phyloP scores from a whole-genome alignment of 2,329 filamentous ascomycete genomes.

The Ophiostoma montium region DNA sequence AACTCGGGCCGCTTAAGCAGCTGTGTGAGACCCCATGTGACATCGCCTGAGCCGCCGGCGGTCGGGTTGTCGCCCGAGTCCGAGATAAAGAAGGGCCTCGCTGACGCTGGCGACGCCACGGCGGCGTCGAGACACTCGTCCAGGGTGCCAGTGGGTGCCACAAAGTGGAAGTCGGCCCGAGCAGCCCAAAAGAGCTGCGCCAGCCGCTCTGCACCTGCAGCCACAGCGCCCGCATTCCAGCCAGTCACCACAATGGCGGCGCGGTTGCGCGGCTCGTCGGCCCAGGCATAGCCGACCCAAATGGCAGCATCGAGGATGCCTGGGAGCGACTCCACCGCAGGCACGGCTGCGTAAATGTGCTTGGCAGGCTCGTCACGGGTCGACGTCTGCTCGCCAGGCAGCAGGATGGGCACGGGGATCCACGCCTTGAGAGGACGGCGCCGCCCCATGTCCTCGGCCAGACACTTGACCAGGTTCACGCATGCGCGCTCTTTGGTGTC shows the following conservation, averaged over 20 bases:
- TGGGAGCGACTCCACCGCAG: constrained; percentile 25
- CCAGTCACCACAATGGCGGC: constrained; percentile 36
- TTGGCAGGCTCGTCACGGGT: constrained; percentile 37
- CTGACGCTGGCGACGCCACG: constrained; percentile 20
- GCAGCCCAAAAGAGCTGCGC: constrained; percentile 33
- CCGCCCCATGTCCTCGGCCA: constrained; percentile 13
- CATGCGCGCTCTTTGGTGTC: constrained; percentile 39
- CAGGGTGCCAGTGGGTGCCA: constrained; percentile 34
- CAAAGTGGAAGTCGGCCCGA: constrained; percentile 33
- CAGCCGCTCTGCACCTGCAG: constrained; percentile 28
- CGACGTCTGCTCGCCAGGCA: constrained; percentile 41
- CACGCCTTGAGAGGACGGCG: constrained; percentile 35
- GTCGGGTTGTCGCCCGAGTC: constrained; percentile 43
- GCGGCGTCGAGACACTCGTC: constrained; percentile 32
- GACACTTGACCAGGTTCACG: constrained; percentile 29
- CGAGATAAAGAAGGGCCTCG: constrained; percentile 36
- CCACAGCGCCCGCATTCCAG: constrained; percentile 28
- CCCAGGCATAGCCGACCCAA: constrained; percentile 44
- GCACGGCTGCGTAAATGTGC: constrained; percentile 33
- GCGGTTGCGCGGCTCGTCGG: constrained; percentile 37
- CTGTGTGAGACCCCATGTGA: constrained; percentile 34
- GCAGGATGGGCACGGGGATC: constrained; percentile 35
- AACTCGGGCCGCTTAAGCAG: constrained; percentile 33
- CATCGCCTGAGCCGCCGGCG: constrained; percentile 37
- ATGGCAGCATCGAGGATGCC: constrained; percentile 36